These are phyloP conservation scores for Magnolia kwangsiensis DNA, from an alignment of 164 flowering plant genomes.

Conservation along the genomic window DNA sequence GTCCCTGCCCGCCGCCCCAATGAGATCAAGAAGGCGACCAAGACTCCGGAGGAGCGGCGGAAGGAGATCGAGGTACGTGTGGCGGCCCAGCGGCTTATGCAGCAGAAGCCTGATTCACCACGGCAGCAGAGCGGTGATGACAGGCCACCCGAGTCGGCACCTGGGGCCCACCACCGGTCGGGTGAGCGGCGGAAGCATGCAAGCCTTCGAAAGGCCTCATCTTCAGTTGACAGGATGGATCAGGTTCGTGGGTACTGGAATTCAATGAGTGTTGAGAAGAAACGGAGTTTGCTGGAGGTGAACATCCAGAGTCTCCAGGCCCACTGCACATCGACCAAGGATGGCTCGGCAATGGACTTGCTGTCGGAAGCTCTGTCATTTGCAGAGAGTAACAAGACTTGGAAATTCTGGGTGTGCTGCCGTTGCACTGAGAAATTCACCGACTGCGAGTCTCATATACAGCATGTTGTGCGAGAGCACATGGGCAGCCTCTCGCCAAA, in stretches of 20 bases:
- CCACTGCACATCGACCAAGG: constrained; percentile 55
- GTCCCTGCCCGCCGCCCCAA: constrained; percentile 70
- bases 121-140: constrained; percentile 39
- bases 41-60: constrained; percentile 86
- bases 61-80: constrained; percentile 98
- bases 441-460: constrained; percentile 56
- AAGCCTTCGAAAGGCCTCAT: constrained; percentile 42
- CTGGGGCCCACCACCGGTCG: constrained; percentile 29
- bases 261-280: constrained; percentile 54
- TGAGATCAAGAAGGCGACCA: constrained; percentile 94
- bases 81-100: constrained; percentile 91
- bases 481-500: constrained; percentile 65
- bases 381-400: constrained; percentile 49
- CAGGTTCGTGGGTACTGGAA: constrained; percentile 73
- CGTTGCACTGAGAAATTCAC: constrained; percentile 65
- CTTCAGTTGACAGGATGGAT: constrained; percentile 61
- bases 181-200: constrained; percentile 62
- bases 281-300: constrained; percentile 56
- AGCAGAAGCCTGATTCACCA: constrained; percentile 65
- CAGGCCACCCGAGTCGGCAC: constrained; percentile 33
- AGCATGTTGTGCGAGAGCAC: constrained; percentile 82
- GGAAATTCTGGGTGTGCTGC: constrained; percentile 90
- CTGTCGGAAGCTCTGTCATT: constrained; percentile 66
- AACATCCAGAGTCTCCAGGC: constrained; percentile 47
- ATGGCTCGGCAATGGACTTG: constrained; percentile 49